Conservation (phyloP, 805 yeast species). For the Myxozyma neotropica region DNA sequence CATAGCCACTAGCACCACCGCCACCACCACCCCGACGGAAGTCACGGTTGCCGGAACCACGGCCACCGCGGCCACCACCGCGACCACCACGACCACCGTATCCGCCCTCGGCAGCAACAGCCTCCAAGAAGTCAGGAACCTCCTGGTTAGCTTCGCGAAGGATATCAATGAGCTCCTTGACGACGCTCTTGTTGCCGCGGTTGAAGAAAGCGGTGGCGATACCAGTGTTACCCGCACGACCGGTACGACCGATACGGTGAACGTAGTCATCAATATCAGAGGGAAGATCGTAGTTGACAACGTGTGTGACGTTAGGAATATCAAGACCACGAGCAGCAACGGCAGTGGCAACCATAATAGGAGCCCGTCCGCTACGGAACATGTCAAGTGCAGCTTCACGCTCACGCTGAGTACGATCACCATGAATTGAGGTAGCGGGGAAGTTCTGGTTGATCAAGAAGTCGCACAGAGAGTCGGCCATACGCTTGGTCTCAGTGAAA, state of each 20-base stretch:
- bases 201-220: constrained; percentile 97
- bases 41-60: constrained; percentile 51
- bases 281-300: constrained; percentile 96
- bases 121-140: constrained; percentile 83
- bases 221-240: constrained; percentile 99
- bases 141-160: constrained; percentile 97
- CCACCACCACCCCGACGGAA: constrained; percentile 52
- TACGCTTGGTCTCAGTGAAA: constrained; percentile 97
- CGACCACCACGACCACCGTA: constrained; percentile 55
- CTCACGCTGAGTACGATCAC: constrained; percentile 97
- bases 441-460: constrained; percentile 83
- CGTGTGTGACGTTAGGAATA: constrained; percentile 98
- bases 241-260: constrained; percentile 99
- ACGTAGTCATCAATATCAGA: constrained; percentile 97
- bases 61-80: constrained; percentile 46
- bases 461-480: constrained; percentile 95
- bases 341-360: constrained; percentile 97
- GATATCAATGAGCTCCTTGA: constrained; percentile 82
- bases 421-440: constrained; percentile 98
- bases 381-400: constrained; percentile 96
- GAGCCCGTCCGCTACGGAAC: constrained; percentile 89
- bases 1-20: constrained; percentile 35
- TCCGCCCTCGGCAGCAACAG: constrained; percentile 76
- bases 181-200: constrained; percentile 89
- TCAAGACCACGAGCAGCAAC: constrained; percentile 99